Evolutionary conservation across 164 flowering plant genomes (phyloP).

Genomic region (Stephania cephalantha): DNA sequence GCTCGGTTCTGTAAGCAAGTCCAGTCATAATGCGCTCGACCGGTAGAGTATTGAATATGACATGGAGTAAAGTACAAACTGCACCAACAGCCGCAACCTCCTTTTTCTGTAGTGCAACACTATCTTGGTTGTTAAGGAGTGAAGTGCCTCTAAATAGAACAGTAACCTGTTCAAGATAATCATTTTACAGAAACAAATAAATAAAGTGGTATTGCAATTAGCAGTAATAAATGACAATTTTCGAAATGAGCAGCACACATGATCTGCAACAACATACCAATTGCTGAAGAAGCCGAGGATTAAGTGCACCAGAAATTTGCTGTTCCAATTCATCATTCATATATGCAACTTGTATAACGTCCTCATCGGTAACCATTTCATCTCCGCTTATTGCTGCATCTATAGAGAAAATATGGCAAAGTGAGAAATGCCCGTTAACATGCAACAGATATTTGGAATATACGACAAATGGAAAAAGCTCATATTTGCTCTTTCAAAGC

Average conservation of each 20-base stretch:
- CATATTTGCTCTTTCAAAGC: neutral
- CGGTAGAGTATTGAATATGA: constrained; percentile 65
- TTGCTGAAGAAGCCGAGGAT: constrained; percentile 74
- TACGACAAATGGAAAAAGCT: neutral
- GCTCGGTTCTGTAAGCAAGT: constrained; percentile 86
- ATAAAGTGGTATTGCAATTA: constrained; percentile 6
- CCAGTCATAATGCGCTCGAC: constrained; percentile 74
- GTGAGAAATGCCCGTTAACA: neutral
- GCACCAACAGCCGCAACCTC: constrained; percentile 75
- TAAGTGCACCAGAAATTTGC: constrained; percentile 68
- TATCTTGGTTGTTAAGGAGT: constrained; percentile 19
- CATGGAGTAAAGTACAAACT: constrained; percentile 79
- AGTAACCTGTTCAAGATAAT: constrained; percentile 50
- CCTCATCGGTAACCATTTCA: constrained; percentile 54
- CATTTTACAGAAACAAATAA: constrained; percentile 4
- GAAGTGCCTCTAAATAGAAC: constrained; percentile 53
- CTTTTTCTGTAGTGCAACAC: constrained; percentile 34
- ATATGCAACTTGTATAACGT: constrained; percentile 28
- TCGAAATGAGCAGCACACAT: neutral
- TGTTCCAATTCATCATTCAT: constrained; percentile 47
- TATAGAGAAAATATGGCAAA: constrained; percentile 12
- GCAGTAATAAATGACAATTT: neutral
- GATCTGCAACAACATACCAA: constrained; percentile 47
- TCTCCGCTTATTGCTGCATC: constrained; percentile 48
- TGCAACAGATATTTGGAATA: neutral